Percentiles rank a stretch among this genome's conserved stretches.
Conservation (phyloP, 257 asterid species). For the Echium plantagineum region DNA sequence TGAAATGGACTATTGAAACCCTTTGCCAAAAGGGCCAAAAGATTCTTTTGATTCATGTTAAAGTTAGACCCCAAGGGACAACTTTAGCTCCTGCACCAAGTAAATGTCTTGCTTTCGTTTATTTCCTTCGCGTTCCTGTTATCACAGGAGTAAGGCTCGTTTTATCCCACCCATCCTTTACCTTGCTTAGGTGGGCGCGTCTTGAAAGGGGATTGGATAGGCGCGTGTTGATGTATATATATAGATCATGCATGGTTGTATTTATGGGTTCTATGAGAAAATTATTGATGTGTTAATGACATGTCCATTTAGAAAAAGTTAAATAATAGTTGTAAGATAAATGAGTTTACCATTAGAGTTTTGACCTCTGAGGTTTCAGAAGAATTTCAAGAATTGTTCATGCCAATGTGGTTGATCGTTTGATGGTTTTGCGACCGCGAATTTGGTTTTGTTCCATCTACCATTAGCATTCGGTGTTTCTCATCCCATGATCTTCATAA, state of each 20-base stretch:
- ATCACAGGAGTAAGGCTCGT: too few species aligned
- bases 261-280: background rate
- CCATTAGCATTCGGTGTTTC: too few species aligned
- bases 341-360: background rate
- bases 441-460: too few species aligned
- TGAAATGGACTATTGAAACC: slow-evolving; percentile 8
- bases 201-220: too few species aligned
- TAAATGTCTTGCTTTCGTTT: background rate
- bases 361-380: background rate
- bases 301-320: background rate
- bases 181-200: too few species aligned
- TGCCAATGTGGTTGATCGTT: background rate
- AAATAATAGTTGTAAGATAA: background rate
- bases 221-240: too few species aligned
- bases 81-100: background rate
- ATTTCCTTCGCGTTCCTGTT: background rate
- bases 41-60: slow-evolving; percentile 7
- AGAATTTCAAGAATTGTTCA: background rate
- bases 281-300: background rate
- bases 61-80: background rate
- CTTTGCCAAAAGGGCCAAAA: slow-evolving; percentile 5
- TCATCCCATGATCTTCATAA: too few species aligned
- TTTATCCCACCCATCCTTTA: too few species aligned
- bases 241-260: background rate
- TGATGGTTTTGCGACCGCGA: background rate